Evolutionary conservation across 2,329 filamentous ascomycete species (phyloP), one percentile per base, ranked within the genome.

Genomic region (Chalaropsis thielavioides): DNA sequence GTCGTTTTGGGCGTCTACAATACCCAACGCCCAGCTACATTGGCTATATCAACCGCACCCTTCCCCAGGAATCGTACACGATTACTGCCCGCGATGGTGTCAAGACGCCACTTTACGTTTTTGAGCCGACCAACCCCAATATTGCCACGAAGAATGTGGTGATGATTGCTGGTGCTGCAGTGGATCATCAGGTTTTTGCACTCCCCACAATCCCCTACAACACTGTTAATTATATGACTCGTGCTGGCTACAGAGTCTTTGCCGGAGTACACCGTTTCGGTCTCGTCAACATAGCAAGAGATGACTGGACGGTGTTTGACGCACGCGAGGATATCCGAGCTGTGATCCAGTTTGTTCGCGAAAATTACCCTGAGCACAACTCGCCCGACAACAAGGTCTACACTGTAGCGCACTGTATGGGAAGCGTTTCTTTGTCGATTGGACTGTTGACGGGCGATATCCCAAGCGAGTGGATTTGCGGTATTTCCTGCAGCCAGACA

Each of bases 401-500:
- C 71, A 78, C 78, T 2, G 76, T 87, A 43, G 78, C 80, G 1
- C 84, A 87, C 72, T 87, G 84, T 72, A 82, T 85, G 77, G 84
- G 84, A 31, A 80, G 81, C 54, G 82, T 86, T 0, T 81, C 83
- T 1, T 77, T 83, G 63, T 74, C 81, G 0, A 74, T 77, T 3
- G 84, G 83, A n/a, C 75, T 87, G 0, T 76, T 87, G 0, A 82
- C 84, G 70, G 83, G 84, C 44, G 81, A 80, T 0, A 82, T 87
- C 62, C 81, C 82, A 0, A 69, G 78, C 0, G 71, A 71, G 49
- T 86, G 83, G 82, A 77, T 87, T 69, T 72, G 75, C 19, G 84
- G 84, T 19, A 75, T 87, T 64, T 80, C 79, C 0, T 80, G 78
- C 71, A 83, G 79, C 43, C 83, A 86, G 69, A 83, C 85, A 1